Evolutionary conservation across 2,329 filamentous ascomycete species (phyloP).

Genomic region (Tricladium varicosporioides): DNA sequence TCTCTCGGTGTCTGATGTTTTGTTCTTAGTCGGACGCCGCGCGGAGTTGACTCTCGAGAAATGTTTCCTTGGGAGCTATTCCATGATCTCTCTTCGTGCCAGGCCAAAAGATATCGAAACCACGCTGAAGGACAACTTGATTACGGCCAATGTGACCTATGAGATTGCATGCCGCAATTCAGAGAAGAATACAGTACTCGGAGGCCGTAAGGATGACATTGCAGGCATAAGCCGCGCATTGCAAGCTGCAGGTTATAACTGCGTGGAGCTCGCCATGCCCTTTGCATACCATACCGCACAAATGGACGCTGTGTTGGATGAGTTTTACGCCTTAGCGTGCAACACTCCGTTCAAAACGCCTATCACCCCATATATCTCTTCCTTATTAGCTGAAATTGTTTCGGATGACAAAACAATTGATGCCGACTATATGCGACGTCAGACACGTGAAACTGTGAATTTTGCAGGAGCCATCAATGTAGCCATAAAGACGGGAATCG

Average conservation of each 20-base stretch:
- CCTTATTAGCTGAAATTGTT: constrained; percentile 60
- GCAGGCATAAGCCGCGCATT: constrained; percentile 46
- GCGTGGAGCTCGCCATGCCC: constrained; percentile 60
- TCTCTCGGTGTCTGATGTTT: constrained; percentile 66
- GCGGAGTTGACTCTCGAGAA: constrained; percentile 62
- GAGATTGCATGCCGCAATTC: constrained; percentile 66
- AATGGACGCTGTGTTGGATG: constrained; percentile 46
- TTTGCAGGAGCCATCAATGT: constrained; percentile 62
- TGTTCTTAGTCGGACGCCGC: constrained; percentile 67
- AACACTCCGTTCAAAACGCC: constrained; percentile 50
- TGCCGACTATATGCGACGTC: constrained; percentile 60
- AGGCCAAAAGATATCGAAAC: background rate
- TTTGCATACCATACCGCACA: constrained; percentile 66
- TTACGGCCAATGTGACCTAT: background rate
- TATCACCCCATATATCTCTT: constrained; percentile 64
- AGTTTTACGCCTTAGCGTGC: constrained; percentile 45
- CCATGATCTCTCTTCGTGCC: constrained; percentile 42
- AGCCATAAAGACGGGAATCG: constrained; percentile 49
- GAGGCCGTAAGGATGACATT: constrained; percentile 52
- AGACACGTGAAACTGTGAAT: constrained; percentile 66
- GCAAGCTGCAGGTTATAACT: constrained; percentile 51
- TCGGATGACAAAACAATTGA: constrained; percentile 49
- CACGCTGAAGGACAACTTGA: background rate
- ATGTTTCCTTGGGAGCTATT: constrained; percentile 64
- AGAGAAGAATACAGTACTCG: constrained; percentile 71